Conservation (phyloP, 2,329 filamentous ascomycete species). For the Penicillium sp. region DNA sequence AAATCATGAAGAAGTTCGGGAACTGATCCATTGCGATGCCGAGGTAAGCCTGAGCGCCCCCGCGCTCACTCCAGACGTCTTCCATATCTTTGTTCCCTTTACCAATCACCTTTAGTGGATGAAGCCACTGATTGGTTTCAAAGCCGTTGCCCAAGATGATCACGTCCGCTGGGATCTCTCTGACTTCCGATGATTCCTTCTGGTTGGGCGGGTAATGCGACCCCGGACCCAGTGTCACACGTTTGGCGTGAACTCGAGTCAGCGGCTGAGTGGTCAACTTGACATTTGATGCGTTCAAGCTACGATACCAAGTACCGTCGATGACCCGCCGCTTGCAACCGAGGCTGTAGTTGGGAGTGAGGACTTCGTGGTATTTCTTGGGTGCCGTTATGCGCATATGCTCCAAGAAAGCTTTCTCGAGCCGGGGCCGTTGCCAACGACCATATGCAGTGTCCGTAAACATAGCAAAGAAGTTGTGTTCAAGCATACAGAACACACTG, state of each 20-base stretch:
- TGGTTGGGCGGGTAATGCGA: constrained; percentile 41
- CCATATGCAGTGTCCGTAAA: constrained; percentile 25
- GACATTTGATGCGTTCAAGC: constrained; percentile 52
- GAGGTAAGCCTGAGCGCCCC: constrained; percentile 60
- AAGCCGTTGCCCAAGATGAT: constrained; percentile 62
- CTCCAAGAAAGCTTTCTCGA: constrained; percentile 43
- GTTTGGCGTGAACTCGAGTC: constrained; percentile 46
- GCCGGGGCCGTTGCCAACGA: constrained; percentile 36
- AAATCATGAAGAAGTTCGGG: constrained; percentile 62
- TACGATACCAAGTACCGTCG: constrained; percentile 53
- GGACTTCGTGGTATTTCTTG: constrained; percentile 56
- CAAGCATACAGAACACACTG: constrained; percentile 38
- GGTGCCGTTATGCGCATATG: constrained; percentile 52
- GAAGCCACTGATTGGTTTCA: constrained; percentile 52
- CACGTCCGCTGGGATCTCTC: constrained; percentile 53
- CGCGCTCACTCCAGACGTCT: constrained; percentile 55
- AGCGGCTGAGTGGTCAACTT: constrained; percentile 52
- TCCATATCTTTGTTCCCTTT: constrained; percentile 48
- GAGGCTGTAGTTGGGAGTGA: constrained; percentile 59
- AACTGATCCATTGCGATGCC: constrained; percentile 56
- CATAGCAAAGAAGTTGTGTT: constrained; percentile 15
- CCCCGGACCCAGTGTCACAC: constrained; percentile 51
- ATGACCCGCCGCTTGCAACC: constrained; percentile 63
- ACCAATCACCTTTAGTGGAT: constrained; percentile 52
- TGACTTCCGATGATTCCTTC: constrained; percentile 25